Base-by-base conservation (phyloP, 257 asterid species). In the Oldenlandia corymbosa region DNA sequence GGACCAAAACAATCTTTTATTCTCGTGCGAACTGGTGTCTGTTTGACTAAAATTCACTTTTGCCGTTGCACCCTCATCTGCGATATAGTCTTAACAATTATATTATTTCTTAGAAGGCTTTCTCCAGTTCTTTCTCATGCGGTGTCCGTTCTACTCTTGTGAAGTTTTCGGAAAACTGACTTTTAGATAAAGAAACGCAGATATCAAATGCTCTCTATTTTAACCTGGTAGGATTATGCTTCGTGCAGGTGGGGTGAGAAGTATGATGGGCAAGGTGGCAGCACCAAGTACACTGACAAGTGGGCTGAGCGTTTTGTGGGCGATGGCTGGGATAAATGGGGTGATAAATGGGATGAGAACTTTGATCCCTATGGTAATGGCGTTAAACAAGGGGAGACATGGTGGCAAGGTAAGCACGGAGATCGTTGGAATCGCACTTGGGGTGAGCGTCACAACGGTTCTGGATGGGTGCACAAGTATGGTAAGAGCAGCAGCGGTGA, bases 381-480 rank as follows among this genome's bases (percentile, higher is more conserved):
- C 4, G 87, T 90, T 24, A 93, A 89, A 83, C 97, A 93, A 75
- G 97, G 99, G 67, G 97, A 93, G 86, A 79, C 79, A 1, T 93
- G 99, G 99, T 93, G 99, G 99, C 76, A 71, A 65, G 99, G 99
- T 5, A 85, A 84, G 55, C 47, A 84, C 3, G 92, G 97, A 20
- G 97, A 87, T 9, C 82, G 86, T 12, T 93, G 99, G 99, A 87
- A 85, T 71, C 85, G 97, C 18, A 92, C 97, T 0, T 92, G 99
- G 99, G 99, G 99, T 0, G 99, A 92, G 71, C 95, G 89, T 7
- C 99, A 92, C 81, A 84, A 87, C 17, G 95, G 96, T 5, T 76
- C 97, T 0, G 99, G 99, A 16, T 89, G 97, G 97, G 85, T 92
- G 59, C 99, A 92, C 94, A 89, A 92, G 85, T 92, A 89, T 32